Conservation (phyloP, 108 stramenopile genomes). For the Stephanodiscus minutulus region DNA sequence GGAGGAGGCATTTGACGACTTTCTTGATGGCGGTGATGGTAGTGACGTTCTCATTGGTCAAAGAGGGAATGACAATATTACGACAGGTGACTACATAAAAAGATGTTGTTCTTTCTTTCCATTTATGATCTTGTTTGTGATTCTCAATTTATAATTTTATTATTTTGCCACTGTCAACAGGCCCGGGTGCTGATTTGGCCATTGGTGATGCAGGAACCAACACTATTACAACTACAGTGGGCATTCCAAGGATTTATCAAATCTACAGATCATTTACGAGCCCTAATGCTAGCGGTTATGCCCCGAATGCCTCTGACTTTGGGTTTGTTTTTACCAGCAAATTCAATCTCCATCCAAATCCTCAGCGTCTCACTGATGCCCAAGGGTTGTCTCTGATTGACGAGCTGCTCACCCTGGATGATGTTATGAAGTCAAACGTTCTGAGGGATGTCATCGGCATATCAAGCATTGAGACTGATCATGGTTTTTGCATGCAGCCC, state of each 20-base stretch:
- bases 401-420: slow-evolving; percentile 10
- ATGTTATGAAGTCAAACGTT: slow-evolving; percentile 11
- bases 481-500: slow-evolving; percentile 23
- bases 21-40: slow-evolving; percentile 27
- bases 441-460: slow-evolving; percentile 20
- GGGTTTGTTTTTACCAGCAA: slow-evolving; percentile 23
- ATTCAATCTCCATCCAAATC: slow-evolving; percentile 27
- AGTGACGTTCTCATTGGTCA: slow-evolving; percentile 41
- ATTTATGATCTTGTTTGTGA: background rate
- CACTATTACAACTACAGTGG: slow-evolving; percentile 1
- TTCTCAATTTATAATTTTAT: background rate
- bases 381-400: slow-evolving; percentile 25
- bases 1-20: slow-evolving; percentile 21
- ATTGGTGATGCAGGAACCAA: slow-evolving; percentile 39
- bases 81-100: slow-evolving; percentile 11
- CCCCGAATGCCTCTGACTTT: slow-evolving; percentile 11
- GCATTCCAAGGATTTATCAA: slow-evolving; percentile 31
- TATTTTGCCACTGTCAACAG: background rate
- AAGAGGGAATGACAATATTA: slow-evolving; percentile 34
- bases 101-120: background rate
- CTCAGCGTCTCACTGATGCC: slow-evolving; percentile 25
- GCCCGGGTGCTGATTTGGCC: slow-evolving; percentile 9
- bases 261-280: slow-evolving; percentile 17
- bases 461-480: slow-evolving; percentile 4
- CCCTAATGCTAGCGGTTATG: slow-evolving; percentile 14